Evolutionary conservation across 148 eudicot genomes (phyloP), one percentile per base, ranked within the genome.

Genomic region (Diospyros kaki): DNA sequence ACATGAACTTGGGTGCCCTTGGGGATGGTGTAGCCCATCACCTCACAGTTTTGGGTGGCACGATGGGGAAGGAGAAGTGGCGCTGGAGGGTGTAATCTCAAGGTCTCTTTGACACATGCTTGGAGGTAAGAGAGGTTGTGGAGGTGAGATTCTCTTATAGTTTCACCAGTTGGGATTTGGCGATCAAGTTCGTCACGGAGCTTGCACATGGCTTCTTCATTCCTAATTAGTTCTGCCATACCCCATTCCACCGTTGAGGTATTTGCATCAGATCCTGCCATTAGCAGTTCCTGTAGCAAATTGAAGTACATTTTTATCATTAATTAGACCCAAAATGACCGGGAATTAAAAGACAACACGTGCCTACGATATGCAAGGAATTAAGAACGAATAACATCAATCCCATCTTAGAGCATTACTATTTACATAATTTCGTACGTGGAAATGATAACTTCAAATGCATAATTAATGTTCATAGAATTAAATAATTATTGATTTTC

Each of bases 11-110:
- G 75, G 12, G 70, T 61, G 8, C 76, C 65, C 65, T 76, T 61
- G 4, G 85, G 85, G 5, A 83, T 75, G 17, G 69, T 52, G 66
- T 83, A 79, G 12, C 73, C 65, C 65, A 68, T 71, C n/a, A 79
- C 42, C 45, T 79, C 46, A 6, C 68, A 74, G 6, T 72, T 58
- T 5, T 48, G 62, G 1, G 41, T 39, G 2, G 82, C 80, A 6
- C 62, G 53, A 52, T 56, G 85, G 15, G 82, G 80, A 41, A 76
- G 10, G 40, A 82, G 69, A 40, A 82, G 59, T 2, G 78, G 77
- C 0, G 38, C 58, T 28, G 80, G 74, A 11, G 78, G 77, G 73
- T 79, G 81, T 3, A 79, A 1, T 13, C 81, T 58, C 0, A 74
- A 28, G 1, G 81, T 61, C 46, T 79, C 82, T 45, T 69, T 79